Evolutionary conservation across 768 basidiomycete genomes (phyloP), one percentile per base, ranked within the genome.

Genomic region (Mycena pura): DNA sequence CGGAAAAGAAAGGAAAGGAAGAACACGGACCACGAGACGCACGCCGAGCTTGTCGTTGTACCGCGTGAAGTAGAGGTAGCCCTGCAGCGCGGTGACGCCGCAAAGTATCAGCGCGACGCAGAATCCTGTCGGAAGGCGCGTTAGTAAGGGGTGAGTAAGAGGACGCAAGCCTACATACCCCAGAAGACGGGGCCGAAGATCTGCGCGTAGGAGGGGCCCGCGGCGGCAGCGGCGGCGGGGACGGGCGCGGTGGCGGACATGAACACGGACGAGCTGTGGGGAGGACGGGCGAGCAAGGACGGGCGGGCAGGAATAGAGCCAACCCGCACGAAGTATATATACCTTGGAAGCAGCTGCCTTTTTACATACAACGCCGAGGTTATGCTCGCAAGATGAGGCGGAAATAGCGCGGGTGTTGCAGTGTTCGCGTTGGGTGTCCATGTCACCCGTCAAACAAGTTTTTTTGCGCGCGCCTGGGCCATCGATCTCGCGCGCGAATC

Each of bases 131-230:
- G 31, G 6, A 43, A 41, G 48, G 39, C 38, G 6, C 39, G 40
- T 17, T 46, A 17, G 6, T 34, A 36, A 44, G 19, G 10, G 22
- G 10, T 19, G 5, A 8, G 6, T 10, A 15, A 39, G 9, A 21
- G 46, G 2, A 47, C 40, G 32, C 13, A n/a, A n/a, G n/a, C n/a
- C n/a, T n/a, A n/a, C n/a, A n/a, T n/a, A 57, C 63, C 63, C 63
- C 63, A 64, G 17, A 60, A 64, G 36, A 64, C 63, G 1, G 63
- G 63, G 2, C 63, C 63, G 38, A 64, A 64, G 19, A 64, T 28
- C 17, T 51, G 19, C 3, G 63, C 63, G 34, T 57, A 64, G 32
- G 25, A 43, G 1, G 56, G 57, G 8, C 44, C 49, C 6, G n/a
- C 39, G 40, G 24, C 53, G 28, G 9, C 39, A 7, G 27, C n/a